A percentile compares a stretch with the other conserved stretches of the same genome.
phyloP scores from a whole-genome alignment of 257 asterid genomes.

The Solanum verrucosum region DNA sequence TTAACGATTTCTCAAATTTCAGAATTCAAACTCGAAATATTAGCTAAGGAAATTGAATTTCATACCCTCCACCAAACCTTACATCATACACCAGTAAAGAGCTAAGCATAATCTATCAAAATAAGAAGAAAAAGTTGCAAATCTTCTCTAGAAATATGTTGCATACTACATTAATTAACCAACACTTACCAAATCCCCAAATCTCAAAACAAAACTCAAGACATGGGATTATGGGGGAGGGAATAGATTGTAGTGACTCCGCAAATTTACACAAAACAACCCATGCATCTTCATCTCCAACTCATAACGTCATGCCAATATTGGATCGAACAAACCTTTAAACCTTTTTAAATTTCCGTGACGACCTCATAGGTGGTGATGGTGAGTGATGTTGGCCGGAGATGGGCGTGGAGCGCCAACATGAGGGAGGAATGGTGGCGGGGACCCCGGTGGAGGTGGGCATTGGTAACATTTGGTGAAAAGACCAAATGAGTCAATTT shows the following conservation, averaged over 20 bases:
- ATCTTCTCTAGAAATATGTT: not conserved
- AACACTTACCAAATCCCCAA: not conserved
- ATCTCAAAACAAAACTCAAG: not conserved
- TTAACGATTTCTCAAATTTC: not conserved
- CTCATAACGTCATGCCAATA: not conserved
- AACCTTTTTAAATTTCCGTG: not conserved
- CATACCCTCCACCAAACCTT: not conserved
- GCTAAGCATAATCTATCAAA: not conserved
- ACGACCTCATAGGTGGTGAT: conserved; percentile 6
- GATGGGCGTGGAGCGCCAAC: conserved; percentile 41
- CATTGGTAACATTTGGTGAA: conserved; percentile 96
- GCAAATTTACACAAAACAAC: not conserved
- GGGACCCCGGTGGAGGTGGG: conserved; percentile 31
- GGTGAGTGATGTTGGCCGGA: conserved; percentile 24
- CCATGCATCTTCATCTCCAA: not conserved
- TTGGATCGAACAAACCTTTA: not conserved
- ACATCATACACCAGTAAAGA: not conserved
- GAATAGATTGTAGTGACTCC: not conserved
- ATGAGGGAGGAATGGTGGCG: conserved; percentile 15
- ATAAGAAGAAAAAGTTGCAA: not conserved
- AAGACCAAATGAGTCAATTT: conserved; percentile 86
- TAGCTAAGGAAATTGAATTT: not conserved
- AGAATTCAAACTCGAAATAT: not conserved
- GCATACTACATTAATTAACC: not conserved
- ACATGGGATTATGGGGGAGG: not conserved